Conservation (phyloP, 1,284 basidiomycete species). For the Leccinum cinnamomeum region DNA sequence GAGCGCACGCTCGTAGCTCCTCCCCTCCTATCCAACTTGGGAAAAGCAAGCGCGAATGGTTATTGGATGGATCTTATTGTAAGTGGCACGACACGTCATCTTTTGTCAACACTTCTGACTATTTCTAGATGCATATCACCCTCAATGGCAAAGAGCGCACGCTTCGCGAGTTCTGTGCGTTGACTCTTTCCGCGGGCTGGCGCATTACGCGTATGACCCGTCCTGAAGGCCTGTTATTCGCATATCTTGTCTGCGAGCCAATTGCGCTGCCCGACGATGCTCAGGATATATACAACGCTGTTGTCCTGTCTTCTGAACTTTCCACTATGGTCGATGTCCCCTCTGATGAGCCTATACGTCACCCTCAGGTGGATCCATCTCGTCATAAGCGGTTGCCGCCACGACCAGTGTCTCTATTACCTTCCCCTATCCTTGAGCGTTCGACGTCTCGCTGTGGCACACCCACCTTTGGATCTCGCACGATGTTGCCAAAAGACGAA, state of each 20-base stretch:
- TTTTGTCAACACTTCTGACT: conserved; percentile 2
- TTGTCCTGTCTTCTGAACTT: conserved; percentile 23
- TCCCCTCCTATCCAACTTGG: conserved; percentile 66
- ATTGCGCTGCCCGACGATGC: conserved; percentile 44
- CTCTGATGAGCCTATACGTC: conserved; percentile 22
- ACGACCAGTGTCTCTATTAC: conserved; percentile 9
- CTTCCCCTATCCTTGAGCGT: conserved; percentile 25
- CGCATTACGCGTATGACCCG: conserved; percentile 58
- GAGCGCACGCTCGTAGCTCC: conserved; percentile 47
- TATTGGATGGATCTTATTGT: conserved; percentile 76
- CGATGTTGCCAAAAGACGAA: conserved; percentile 31
- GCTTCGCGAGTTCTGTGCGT: conserved; percentile 57
- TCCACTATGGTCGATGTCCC: conserved; percentile 20
- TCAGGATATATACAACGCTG: conserved; percentile 25
- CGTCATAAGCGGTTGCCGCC: conserved; percentile 13
- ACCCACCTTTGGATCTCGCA: conserved; percentile 56
- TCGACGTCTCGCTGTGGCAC: conserved; percentile 51
- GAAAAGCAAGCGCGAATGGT: conserved; percentile 66
- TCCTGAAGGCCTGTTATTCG: conserved; percentile 61
- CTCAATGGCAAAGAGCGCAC: conserved; percentile 75
- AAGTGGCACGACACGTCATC: conserved; percentile 15
- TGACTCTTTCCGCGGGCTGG: conserved; percentile 66
- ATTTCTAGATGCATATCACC: conserved; percentile 62
- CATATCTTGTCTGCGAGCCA: conserved; percentile 65
- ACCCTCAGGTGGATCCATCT: conserved; percentile 24